Base-by-base conservation (phyloP, 1,284 basidiomycete genomes). In the Ustilago tritici region DNA sequence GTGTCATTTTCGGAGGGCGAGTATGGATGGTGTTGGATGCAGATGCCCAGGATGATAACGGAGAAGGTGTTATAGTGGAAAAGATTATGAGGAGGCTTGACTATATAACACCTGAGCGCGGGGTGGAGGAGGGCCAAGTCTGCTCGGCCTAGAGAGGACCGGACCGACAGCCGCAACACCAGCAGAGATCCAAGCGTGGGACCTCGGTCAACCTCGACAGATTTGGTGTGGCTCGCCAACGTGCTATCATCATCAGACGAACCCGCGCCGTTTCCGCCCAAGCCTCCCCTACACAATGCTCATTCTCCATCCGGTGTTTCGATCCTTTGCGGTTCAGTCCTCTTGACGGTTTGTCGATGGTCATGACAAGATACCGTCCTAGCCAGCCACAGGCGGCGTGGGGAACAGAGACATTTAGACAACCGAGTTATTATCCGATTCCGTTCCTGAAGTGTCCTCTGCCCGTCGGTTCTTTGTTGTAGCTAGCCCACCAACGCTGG, bases 1-100 rank as follows among this genome's bases (percentile, higher is more conserved):
- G 70, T 32, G 70, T 73, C 70, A 73, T 73, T 10, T 11, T 63
- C 15, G 46, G 23, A 50, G 19, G 35, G 15, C 10, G 17, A 14
- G 15, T 41, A 23, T 17, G 19, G 40, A n/a, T 11, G 34, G 35
- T 19, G 43, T 41, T 19, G 54, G 23, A 28, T 28, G 23, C 23
- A 28, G 23, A 28, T 28, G 23, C 3, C 23, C 23, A 23, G n/a
- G 36, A 12, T 35, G 4, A 23, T 43, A 56, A n/a, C 31, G 38
- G 19, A 11, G 40, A 46, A 31, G 31, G 7, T 11, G 35, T 17
- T 19, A 49, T 11, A 31, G 49, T 35, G 40, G 35, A 23, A n/a
- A 8, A 11, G 53, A 38, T 5, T 11, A 2, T 11, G 19, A 38
- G 23, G 23, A 28, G 23, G 23, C 23, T 28, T 11, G 54, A 31